phyloP scores from a whole-genome alignment of 1,139 yeast genomes.

The Suhomyces terraborum region DNA sequence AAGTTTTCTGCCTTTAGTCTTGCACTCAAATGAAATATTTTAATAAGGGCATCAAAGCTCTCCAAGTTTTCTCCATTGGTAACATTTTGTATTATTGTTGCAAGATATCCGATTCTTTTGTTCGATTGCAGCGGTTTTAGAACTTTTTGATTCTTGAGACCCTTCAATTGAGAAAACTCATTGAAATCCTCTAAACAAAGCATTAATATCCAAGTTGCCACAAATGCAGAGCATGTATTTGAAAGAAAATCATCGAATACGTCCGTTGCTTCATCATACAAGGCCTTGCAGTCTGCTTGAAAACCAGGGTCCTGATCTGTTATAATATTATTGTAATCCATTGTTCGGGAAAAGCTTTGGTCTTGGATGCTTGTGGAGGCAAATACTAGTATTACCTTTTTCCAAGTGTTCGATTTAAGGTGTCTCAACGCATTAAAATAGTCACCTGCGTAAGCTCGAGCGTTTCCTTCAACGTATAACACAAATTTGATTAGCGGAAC shows the following conservation, averaged over 20 bases:
- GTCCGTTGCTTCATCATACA: conserved; percentile 36
- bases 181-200: conserved; percentile 41
- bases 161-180: conserved; percentile 33
- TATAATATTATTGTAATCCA: conserved; percentile 42
- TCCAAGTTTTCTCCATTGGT: conserved; percentile 41
- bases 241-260: conserved; percentile 32
- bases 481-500: conserved; percentile 54
- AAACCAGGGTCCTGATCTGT: conserved; percentile 32
- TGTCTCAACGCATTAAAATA: conserved; percentile 41
- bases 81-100: conserved; percentile 37
- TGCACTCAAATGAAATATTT: conserved; percentile 47
- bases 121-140: conserved; percentile 28
- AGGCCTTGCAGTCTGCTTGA: conserved; percentile 28
- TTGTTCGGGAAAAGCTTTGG: conserved; percentile 62
- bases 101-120: conserved; percentile 37
- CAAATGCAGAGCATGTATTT: conserved; percentile 29
- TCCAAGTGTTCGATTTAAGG: conserved; percentile 55
- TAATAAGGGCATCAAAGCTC: conserved; percentile 45
- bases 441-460: conserved; percentile 41
- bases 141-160: background rate
- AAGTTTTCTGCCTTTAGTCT: conserved; percentile 27
- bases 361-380: conserved; percentile 51
- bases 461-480: conserved; percentile 42
- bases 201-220: conserved; percentile 38
- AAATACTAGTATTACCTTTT: conserved; percentile 53